Percentiles rank a stretch among this genome's conserved stretches.
Evolutionary conservation across 2,329 filamentous ascomycete species (phyloP).

Genomic region (Cladosporium austrohemisphaericum): DNA sequence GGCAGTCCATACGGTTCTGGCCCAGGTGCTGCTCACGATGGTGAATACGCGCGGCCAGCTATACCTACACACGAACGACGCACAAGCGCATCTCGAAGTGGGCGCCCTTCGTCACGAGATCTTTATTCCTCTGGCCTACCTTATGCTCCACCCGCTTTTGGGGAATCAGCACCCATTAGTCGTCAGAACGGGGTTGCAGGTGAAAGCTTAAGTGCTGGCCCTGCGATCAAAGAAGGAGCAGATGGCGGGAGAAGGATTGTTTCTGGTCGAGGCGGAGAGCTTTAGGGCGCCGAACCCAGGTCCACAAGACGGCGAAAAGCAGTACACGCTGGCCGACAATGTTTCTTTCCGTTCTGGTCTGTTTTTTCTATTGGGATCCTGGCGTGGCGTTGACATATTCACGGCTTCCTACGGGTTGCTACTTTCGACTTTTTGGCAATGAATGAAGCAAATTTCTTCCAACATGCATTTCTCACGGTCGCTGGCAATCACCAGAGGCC

Average conservation of each 20-base stretch:
- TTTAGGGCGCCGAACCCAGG: too few relatives aligned
- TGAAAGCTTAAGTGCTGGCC: neutral
- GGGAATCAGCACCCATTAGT: neutral
- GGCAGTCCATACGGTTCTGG: too few relatives aligned
- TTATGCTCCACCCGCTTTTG: conserved; percentile 5
- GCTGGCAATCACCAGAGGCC: too few relatives aligned
- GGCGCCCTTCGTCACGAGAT: conserved; percentile 4
- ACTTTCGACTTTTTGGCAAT: neutral
- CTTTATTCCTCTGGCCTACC: conserved; percentile 16
- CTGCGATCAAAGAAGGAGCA: neutral
- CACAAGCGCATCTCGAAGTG: conserved; percentile 14
- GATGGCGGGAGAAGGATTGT: neutral
- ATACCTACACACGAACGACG: too few relatives aligned
- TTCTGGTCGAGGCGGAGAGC: neutral
- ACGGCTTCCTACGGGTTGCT: neutral
- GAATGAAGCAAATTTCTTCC: neutral
- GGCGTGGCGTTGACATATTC: neutral
- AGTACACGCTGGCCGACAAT: too few relatives aligned
- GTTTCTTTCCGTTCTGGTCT: too few relatives aligned
- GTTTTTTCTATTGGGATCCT: neutral
- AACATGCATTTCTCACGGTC: too few relatives aligned
- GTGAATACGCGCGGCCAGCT: too few relatives aligned
- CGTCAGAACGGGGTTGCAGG: neutral
- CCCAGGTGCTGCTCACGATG: too few relatives aligned
- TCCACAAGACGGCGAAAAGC: too few relatives aligned